Evolutionary conservation across 257 asterid species (phyloP), one percentile per base, ranked within the genome.

Genomic region (Fraxinus cuspidata): DNA sequence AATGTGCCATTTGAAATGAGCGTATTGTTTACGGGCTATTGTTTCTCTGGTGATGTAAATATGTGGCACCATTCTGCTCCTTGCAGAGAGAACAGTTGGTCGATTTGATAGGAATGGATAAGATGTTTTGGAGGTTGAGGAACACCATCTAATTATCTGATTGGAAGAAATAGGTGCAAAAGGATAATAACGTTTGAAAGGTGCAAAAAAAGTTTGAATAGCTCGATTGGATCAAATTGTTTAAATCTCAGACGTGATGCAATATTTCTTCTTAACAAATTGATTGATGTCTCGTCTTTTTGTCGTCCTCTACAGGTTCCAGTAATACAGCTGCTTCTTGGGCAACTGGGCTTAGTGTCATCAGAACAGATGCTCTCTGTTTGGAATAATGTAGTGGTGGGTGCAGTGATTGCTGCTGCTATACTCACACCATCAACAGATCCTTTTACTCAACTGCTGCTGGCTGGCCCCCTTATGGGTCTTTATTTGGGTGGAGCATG

Each of bases 341-440:
- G 99, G 73, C 99, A 96, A 85, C 76, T 85, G 23, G 98, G 98
- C 23, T 77, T 96, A 77, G 99, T 93, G 40, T 90, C 99, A 1
- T 89, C 98, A 1, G 96, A 90, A 21, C 96, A 94, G 83, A 96
- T 96, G 99, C 84, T 96, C 71, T 96, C 99, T 0, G 87, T 96
- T 63, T 96, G 99, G 99, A 88, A 98, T 89, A 93, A 96, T 13
- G 99, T 96, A 68, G 98, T 96, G 81, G 99, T 94, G 6, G 99
- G 98, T 31, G 85, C 99, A 27, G 99, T 96, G n/a, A 74, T 96
- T 53, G 99, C 96, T 68, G 99, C 99, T 51, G 99, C 99, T 64
- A 87, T 96, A 71, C 97, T 96, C 72, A 96, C 98, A 27, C 98
- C 99, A 40, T 96, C 99, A 1, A 96, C 99, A 1, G 99, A 96